These are phyloP conservation scores for Alternaria panax DNA, from an alignment of 2,329 filamentous ascomycete genomes.

Conservation along the genomic window DNA sequence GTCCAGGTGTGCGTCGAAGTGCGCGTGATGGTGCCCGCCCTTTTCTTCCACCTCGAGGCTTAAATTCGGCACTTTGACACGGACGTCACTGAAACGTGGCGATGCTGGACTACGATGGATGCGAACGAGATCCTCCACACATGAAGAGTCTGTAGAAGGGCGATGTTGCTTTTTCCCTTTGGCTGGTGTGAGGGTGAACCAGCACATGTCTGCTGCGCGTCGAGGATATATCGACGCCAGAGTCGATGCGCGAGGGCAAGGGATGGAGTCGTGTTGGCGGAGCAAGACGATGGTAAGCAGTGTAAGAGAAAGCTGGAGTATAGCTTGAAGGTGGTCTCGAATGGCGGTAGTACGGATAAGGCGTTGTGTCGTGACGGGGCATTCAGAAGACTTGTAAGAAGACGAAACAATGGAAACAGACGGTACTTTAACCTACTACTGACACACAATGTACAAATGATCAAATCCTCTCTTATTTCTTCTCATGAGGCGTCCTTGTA, in stretches of 20 bases:
- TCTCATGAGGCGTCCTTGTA: conserved; percentile 21
- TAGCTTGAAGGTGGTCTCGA: conserved; percentile 32
- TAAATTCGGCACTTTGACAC: conserved; percentile 32
- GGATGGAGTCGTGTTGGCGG: conserved; percentile 30
- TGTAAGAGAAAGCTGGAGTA: conserved; percentile 24
- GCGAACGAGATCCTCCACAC: conserved; percentile 41
- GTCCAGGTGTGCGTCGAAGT: conserved; percentile 27
- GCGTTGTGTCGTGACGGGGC: conserved; percentile 27
- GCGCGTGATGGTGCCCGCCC: conserved; percentile 25
- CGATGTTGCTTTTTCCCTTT: conserved; percentile 28
- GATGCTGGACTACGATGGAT: conserved; percentile 28
- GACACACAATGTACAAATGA: conserved; percentile 19
- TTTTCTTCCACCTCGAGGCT: conserved; percentile 26
- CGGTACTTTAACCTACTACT: conserved; percentile 26
- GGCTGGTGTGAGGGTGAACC: conserved; percentile 41
- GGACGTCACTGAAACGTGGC: conserved; percentile 32
- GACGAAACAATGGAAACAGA: conserved; percentile 14
- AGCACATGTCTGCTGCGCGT: conserved; percentile 36
- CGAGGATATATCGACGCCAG: conserved; percentile 16
- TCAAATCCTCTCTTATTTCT: conserved; percentile 12
- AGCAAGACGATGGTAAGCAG: conserved; percentile 32
- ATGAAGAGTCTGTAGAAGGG: conserved; percentile 31
- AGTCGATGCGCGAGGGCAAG: conserved; percentile 31
- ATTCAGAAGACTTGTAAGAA: conserved; percentile 23
- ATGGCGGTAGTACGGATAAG: conserved; percentile 23